Conservation (phyloP, 345 rosid genomes). For the Garcia nutans region DNA sequence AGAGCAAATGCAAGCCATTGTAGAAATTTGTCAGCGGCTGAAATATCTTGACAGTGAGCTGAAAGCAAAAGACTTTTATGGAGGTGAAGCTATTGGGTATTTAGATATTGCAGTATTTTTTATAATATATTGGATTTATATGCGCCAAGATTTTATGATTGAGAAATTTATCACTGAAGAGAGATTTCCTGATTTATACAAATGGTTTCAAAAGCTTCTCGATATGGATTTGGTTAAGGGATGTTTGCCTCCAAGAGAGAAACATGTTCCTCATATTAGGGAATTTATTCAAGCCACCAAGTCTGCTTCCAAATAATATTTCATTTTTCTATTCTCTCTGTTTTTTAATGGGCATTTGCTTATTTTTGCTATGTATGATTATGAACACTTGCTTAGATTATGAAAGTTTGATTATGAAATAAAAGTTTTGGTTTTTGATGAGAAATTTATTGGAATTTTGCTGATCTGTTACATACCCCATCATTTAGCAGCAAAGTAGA, state of each 20-base stretch:
- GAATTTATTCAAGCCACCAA: background rate
- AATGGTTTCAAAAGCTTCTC: slow-evolving; percentile 9
- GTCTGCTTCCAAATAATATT: no score
- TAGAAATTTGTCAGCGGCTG: background rate
- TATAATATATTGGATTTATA: background rate
- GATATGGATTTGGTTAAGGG: slow-evolving; percentile 11
- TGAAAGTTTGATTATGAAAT: no score
- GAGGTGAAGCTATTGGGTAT: slow-evolving; percentile 22
- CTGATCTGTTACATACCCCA: no score
- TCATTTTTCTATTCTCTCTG: no score
- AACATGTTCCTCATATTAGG: background rate
- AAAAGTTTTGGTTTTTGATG: no score
- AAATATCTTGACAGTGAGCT: slow-evolving; percentile 18
- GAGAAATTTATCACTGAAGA: slow-evolving; percentile 11
- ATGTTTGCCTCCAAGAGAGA: slow-evolving; percentile 17
- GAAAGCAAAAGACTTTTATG: slow-evolving; percentile 7
- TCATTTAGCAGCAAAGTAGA: no score
- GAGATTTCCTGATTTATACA: slow-evolving; percentile 4
- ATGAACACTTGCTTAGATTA: no score
- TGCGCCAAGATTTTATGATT: background rate
- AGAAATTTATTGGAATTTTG: no score
- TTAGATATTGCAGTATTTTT: slow-evolving; percentile 14
- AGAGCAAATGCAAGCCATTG: background rate
- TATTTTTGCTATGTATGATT: no score
- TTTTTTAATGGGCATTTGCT: no score